These are phyloP conservation scores for Epichloe scottii DNA, from an alignment of 2,329 filamentous ascomycete species.

Conservation along the genomic window DNA sequence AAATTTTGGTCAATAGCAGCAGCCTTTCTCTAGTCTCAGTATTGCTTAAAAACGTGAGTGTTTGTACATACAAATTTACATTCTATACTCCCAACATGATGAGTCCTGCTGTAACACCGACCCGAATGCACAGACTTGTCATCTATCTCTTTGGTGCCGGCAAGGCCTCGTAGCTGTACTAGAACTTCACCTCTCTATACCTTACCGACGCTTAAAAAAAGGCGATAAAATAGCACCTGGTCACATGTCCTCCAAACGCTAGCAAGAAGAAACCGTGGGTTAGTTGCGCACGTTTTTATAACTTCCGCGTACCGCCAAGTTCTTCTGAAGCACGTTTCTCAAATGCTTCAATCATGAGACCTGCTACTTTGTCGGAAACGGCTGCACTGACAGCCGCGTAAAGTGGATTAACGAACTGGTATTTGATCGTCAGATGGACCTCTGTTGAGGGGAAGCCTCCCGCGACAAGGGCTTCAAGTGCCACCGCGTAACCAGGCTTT, in stretches of 20 bases:
- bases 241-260: too few relatives aligned
- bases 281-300: neutral
- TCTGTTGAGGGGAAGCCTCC: constrained; percentile 37
- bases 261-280: too few relatives aligned
- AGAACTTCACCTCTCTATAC: too few relatives aligned
- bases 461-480: constrained; percentile 36
- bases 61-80: neutral
- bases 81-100: neutral
- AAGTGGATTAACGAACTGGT: constrained; percentile 78
- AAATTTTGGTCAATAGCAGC: neutral
- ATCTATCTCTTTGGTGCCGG: too few relatives aligned
- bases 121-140: neutral
- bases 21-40: neutral
- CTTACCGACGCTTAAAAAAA: too few relatives aligned
- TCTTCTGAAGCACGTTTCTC: constrained; percentile 58
- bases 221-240: too few relatives aligned
- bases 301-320: constrained; percentile 8
- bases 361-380: constrained; percentile 72
- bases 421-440: constrained; percentile 65
- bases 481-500: constrained; percentile 59
- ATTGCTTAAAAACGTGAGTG: neutral
- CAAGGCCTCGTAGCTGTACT: too few relatives aligned
- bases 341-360: constrained; percentile 86
- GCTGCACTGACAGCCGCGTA: constrained; percentile 72
- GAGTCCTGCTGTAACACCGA: neutral